Evolutionary conservation across 345 rosid genomes (phyloP).

Genomic region (Camelina laxa): DNA sequence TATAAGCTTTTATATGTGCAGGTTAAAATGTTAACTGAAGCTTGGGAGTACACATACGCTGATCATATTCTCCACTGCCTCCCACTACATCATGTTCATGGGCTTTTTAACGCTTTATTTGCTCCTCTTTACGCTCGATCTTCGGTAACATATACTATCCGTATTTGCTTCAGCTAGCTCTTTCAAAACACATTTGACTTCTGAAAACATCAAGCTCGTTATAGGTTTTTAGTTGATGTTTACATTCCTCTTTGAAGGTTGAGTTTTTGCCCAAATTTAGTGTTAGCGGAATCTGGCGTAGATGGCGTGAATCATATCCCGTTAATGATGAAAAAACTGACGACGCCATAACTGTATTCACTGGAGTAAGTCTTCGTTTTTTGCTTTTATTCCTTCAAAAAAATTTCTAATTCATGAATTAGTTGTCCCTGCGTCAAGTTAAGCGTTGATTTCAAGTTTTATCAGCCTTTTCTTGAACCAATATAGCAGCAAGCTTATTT

Average conservation of each 20-base stretch:
- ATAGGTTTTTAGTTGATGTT: conserved; percentile 7
- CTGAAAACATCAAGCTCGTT: conserved; percentile 21
- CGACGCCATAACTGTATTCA: conserved; percentile 79
- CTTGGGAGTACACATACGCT: conserved; percentile 87
- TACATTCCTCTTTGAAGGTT: conserved; percentile 59
- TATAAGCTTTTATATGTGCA: conserved; percentile 45
- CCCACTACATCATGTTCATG: conserved; percentile 98
- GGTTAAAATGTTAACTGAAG: conserved; percentile 82
- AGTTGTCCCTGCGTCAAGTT: conserved; percentile 23
- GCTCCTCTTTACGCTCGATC: conserved; percentile 89
- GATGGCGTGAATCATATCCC: conserved; percentile 90
- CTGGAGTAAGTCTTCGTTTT: conserved; percentile 69
- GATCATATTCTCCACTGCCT: conserved; percentile 92
- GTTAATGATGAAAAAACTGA: conserved; percentile 54
- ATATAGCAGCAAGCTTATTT: conserved; percentile 3
- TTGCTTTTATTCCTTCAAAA: not conserved
- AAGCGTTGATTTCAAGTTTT: not conserved
- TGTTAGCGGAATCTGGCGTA: conserved; percentile 91
- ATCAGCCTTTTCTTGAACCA: conserved; percentile 18
- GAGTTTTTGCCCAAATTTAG: conserved; percentile 96
- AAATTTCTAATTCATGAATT: not conserved
- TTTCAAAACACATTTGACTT: not conserved
- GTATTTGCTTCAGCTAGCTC: conserved; percentile 8
- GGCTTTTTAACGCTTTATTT: conserved; percentile 87
- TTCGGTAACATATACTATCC: conserved; percentile 50